phyloP scores from a whole-genome alignment of 1,139 yeast genomes.

The Kodamaea sp. region DNA sequence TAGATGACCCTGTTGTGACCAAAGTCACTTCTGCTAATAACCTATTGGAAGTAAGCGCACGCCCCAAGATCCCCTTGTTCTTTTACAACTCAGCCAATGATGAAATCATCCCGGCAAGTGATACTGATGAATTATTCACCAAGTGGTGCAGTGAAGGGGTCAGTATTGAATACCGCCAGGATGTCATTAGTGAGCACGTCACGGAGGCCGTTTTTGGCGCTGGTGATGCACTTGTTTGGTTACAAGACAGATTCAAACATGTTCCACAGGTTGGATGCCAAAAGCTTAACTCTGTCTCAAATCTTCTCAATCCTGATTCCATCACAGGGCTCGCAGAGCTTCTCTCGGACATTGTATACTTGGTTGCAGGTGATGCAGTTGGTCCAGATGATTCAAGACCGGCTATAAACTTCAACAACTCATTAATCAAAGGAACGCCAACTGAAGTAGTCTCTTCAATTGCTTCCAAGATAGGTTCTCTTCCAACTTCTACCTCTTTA shows the following conservation, averaged over 20 bases:
- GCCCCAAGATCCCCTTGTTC: slow-evolving; percentile 36
- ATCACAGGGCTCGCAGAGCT: no score
- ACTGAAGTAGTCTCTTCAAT: no score
- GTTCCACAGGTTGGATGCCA: background rate
- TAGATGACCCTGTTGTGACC: background rate
- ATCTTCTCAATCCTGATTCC: no score
- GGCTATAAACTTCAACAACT: no score
- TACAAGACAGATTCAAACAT: background rate
- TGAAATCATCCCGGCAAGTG: slow-evolving; percentile 28
- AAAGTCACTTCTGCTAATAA: background rate
- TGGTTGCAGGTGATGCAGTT: no score
- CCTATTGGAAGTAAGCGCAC: background rate
- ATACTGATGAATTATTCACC: slow-evolving; percentile 26
- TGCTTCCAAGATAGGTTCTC: no score
- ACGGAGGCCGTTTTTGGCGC: slow-evolving; percentile 16
- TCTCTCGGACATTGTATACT: no score
- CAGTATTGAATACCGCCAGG: slow-evolving; percentile 15
- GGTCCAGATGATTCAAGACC: no score
- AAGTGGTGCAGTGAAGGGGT: slow-evolving; percentile 27
- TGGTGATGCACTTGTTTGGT: slow-evolving; percentile 14
- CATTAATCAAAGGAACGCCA: no score
- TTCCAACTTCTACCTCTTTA: no score
- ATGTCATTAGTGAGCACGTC: slow-evolving; percentile 10
- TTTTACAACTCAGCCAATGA: slow-evolving; percentile 35
- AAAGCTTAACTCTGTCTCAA: no score